Percentiles rank a stretch among this genome's conserved stretches.
phyloP scores from a whole-genome alignment of 2,329 filamentous ascomycete genomes.

The Akanthomyces muscarius region DNA sequence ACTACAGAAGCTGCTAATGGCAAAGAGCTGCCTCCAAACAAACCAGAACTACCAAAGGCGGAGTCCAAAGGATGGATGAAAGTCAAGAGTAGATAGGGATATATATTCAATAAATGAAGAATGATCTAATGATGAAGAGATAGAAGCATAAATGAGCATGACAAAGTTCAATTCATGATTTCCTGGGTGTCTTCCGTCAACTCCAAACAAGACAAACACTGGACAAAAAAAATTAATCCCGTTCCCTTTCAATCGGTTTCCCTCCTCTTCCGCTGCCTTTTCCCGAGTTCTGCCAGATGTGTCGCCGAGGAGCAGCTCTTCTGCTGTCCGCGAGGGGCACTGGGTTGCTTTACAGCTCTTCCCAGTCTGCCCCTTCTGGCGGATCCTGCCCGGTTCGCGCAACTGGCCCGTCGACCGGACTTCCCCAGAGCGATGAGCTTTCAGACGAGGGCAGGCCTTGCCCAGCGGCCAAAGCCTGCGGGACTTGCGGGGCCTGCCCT shows the following conservation, averaged over 20 bases:
- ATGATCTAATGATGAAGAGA: background rate
- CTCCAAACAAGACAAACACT: background rate
- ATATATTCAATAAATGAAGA: conserved; percentile 9
- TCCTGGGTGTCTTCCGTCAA: background rate
- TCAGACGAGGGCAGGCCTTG: too few species aligned
- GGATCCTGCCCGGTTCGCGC: too few species aligned
- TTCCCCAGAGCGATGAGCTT: too few species aligned
- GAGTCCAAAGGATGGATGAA: conserved; percentile 39
- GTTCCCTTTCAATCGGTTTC: background rate
- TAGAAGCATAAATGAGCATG: background rate
- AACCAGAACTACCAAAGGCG: conserved; percentile 23
- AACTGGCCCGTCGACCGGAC: too few species aligned
- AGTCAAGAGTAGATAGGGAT: conserved; percentile 33
- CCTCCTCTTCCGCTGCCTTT: background rate
- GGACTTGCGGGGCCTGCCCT: too few species aligned
- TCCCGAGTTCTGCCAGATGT: background rate
- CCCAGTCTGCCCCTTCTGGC: too few species aligned
- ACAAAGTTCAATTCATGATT: background rate
- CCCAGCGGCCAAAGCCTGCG: too few species aligned
- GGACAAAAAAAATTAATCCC: background rate
- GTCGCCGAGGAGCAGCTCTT: too few species aligned
- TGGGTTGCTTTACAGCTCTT: too few species aligned
- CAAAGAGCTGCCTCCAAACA: conserved; percentile 18
- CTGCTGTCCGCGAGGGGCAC: too few species aligned
- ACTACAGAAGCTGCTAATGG: conserved; percentile 26